Conservation (phyloP, 805 yeast species). For the Naumovozyma castellii region DNA sequence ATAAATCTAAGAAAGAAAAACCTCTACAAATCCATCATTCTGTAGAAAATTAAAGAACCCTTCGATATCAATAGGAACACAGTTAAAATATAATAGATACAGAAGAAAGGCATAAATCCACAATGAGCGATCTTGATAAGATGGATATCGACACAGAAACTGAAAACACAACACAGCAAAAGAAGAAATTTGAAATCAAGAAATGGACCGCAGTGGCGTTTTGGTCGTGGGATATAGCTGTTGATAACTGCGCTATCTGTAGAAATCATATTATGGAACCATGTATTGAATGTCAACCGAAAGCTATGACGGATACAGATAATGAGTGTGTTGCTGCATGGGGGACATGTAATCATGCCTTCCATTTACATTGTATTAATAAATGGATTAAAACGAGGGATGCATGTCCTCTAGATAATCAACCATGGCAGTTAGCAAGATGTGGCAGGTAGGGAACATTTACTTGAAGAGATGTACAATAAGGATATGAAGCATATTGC, state of each 20-base stretch:
- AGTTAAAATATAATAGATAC: background rate
- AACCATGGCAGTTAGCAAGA: constrained; percentile 74
- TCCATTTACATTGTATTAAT: constrained; percentile 92
- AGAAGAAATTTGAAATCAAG: constrained; percentile 82
- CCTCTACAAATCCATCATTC: too few relatives aligned
- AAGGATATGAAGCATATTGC: background rate
- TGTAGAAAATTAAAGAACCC: too few relatives aligned
- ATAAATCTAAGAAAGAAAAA: too few relatives aligned
- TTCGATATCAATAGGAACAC: too few relatives aligned
- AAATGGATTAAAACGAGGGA: constrained; percentile 93
- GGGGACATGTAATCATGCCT: constrained; percentile 97
- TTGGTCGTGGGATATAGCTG: constrained; percentile 98
- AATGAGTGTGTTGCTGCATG: constrained; percentile 91
- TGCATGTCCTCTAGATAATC: constrained; percentile 92
- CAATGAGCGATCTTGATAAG: constrained; percentile 17
- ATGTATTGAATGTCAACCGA: constrained; percentile 92
- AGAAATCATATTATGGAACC: constrained; percentile 97
- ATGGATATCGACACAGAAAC: constrained; percentile 22
- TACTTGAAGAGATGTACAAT: too few relatives aligned
- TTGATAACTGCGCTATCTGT: constrained; percentile 96
- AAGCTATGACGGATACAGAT: constrained; percentile 47
- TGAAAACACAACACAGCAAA: constrained; percentile 13
- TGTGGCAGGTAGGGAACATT: constrained; percentile 56
- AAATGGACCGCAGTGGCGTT: constrained; percentile 99
- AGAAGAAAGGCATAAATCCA: background rate